Conservation (phyloP, 2,329 filamentous ascomycete genomes). For the Aspergillus sp. region DNA sequence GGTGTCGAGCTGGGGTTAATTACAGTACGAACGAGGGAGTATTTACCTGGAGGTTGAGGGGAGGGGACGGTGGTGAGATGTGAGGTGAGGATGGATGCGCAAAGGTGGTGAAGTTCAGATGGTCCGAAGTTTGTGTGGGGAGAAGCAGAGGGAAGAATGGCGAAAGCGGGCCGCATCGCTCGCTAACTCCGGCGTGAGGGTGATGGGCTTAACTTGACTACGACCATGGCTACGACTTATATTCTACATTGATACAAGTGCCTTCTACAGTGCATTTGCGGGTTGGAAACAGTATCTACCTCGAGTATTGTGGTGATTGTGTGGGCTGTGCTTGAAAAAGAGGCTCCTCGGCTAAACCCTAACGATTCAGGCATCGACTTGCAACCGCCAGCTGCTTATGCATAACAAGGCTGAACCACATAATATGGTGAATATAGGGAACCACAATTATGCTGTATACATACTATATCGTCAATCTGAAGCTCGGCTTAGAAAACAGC, state of each 20-base stretch:
- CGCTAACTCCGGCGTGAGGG: slow-evolving; percentile 5
- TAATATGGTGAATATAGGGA: not conserved
- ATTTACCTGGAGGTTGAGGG: slow-evolving; percentile 14
- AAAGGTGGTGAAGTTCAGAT: slow-evolving; percentile 27
- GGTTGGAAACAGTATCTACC: not conserved
- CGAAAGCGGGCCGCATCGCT: slow-evolving; percentile 14
- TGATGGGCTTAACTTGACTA: not conserved
- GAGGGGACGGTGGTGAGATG: slow-evolving; percentile 4
- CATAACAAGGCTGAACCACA: not conserved
- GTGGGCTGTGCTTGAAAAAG: slow-evolving; percentile 14
- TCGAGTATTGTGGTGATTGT: slow-evolving; percentile 9
- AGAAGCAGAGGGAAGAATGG: slow-evolving; percentile 14
- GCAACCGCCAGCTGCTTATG: not conserved
- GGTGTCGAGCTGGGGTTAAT: not conserved
- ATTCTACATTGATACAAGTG: not conserved
- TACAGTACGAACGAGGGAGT: not conserved
- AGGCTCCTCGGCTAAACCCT: slow-evolving; percentile 43
- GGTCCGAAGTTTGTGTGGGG: slow-evolving; percentile 15
- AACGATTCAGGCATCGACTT: slow-evolving; percentile 18
- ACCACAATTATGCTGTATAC: not conserved
- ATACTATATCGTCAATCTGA: not conserved
- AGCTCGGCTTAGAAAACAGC: not conserved
- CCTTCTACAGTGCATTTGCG: not conserved
- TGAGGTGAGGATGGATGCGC: slow-evolving; percentile 16
- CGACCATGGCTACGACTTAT: slow-evolving; percentile 1